These are phyloP conservation scores for Geosmithia morbida DNA, from an alignment of 2,329 filamentous ascomycete genomes.

Conservation along the genomic window DNA sequence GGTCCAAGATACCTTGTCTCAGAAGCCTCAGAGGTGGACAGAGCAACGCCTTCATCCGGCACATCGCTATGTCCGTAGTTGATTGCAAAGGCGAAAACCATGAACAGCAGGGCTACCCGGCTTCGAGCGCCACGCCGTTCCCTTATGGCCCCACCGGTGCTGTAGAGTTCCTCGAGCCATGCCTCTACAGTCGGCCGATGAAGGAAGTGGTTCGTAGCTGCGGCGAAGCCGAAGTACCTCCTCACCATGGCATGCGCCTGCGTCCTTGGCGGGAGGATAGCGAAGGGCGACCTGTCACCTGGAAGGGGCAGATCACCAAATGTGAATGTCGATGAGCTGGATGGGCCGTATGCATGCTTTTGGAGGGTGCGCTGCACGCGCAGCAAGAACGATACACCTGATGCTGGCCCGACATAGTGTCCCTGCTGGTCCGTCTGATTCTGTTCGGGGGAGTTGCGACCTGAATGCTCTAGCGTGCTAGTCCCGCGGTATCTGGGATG, in stretches of 20 bases:
- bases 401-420: slow-evolving; percentile 8
- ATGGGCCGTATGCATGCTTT: slow-evolving; percentile 20
- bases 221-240: slow-evolving; percentile 41
- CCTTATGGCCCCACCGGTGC: slow-evolving; percentile 14
- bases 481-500: too few relatives aligned
- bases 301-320: slow-evolving; percentile 35
- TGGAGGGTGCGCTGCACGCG: slow-evolving; percentile 7
- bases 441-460: slow-evolving; percentile 5
- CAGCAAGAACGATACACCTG: slow-evolving; percentile 7
- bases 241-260: slow-evolving; percentile 21
- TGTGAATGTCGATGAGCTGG: slow-evolving; percentile 25
- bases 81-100: slow-evolving; percentile 32
- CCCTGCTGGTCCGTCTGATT: slow-evolving; percentile 8
- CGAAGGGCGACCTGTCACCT: slow-evolving; percentile 15
- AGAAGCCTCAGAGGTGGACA: background rate
- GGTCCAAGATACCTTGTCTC: slow-evolving; percentile 16
- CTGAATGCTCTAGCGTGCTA: too few relatives aligned
- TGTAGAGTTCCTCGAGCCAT: slow-evolving; percentile 29
- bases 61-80: slow-evolving; percentile 17
- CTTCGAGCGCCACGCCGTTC: slow-evolving; percentile 8
- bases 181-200: slow-evolving; percentile 33
- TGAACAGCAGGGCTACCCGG: slow-evolving; percentile 29
- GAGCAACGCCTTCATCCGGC: slow-evolving; percentile 25
- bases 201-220: slow-evolving; percentile 40
- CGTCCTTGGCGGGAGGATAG: slow-evolving; percentile 23